phyloP scores from a whole-genome alignment of 805 yeast genomes.

The Candida corydali region DNA sequence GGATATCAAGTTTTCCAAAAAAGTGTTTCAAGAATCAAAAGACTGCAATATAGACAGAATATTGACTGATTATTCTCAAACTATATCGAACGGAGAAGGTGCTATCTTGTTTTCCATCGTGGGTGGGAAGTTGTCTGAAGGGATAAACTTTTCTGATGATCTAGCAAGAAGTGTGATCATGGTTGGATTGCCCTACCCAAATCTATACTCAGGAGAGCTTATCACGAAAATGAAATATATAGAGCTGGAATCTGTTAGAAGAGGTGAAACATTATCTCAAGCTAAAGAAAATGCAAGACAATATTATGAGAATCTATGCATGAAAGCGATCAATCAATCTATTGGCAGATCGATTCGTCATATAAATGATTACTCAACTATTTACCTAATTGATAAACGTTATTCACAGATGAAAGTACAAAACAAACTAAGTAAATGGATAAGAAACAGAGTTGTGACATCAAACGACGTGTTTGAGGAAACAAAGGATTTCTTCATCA shows the following conservation, averaged over 20 bases:
- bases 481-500: conserved; percentile 24
- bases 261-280: conserved; percentile 43
- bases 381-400: conserved; percentile 67
- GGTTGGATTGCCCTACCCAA: conserved; percentile 90
- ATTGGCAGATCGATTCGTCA: conserved; percentile 91
- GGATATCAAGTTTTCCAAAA: conserved; percentile 29
- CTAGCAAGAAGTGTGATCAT: conserved; percentile 84
- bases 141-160: conserved; percentile 84
- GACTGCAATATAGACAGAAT: conserved; percentile 40
- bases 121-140: conserved; percentile 91
- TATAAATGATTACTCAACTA: conserved; percentile 71
- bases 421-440: conserved; percentile 71
- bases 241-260: conserved; percentile 43
- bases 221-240: conserved; percentile 66
- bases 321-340: conserved; percentile 90
- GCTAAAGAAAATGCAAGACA: conserved; percentile 49
- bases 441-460: conserved; percentile 27
- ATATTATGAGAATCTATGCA: conserved; percentile 79
- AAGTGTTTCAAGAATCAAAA: conserved; percentile 54
- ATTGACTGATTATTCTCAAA: conserved; percentile 47
- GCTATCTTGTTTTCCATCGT: conserved; percentile 80
- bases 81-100: conserved; percentile 41
- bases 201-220: conserved; percentile 75
- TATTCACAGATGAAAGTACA: conserved; percentile 46
- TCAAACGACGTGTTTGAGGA: conserved; percentile 15